Base-by-base conservation (phyloP, 495 filamentous ascomycete species). In the Penicillium herquei region DNA sequence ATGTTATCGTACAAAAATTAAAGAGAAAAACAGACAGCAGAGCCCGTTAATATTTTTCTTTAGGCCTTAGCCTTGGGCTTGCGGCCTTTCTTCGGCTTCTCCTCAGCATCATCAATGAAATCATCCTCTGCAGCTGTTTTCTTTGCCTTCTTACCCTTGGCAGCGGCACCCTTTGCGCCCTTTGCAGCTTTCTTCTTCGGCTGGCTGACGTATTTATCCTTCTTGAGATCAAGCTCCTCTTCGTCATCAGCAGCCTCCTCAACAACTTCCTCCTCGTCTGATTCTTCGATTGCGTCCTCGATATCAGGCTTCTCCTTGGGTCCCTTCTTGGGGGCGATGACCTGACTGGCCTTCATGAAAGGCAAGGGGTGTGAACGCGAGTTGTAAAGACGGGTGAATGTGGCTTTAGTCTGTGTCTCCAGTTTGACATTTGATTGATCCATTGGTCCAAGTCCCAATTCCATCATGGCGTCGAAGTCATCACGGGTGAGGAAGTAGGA, bases 401-500 rank as follows among this genome's bases (percentile, higher is more conserved):
- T 79, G 21, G 88, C 71, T 71, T 96, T 98, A 33, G 92, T 87
- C 69, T 91, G 87, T 12, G 88, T 81, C 31, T 94, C 90, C 45
- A 99, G 81, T 30, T 87, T 87, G 62, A 96, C 83, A 1, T 73
- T 73, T 30, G 83, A 83, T 73, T 89, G 80, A 51, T 86, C 81
- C 80, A 93, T 90, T 2, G 85, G 84, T 13, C 94, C 95, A 33
- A 99, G 80, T 10, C 91, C 93, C 10, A 99, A 84, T 70, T 99
- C 94, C 56, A 92, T 75, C 62, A 98, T 89, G 12, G 84, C 87
- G 69, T 99, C 94, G 70, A 87, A 96, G 70, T 99, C 94, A 7
- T 98, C 94, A 52, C 85, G 84, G 0, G 94, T 98, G n/a, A 99
- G 80, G 72, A 87, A 99, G 70, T 99, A 99, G 69, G 86, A 88